Evolutionary conservation across 306 rosid genomes (phyloP).

Genomic region (Vigna mungo): DNA sequence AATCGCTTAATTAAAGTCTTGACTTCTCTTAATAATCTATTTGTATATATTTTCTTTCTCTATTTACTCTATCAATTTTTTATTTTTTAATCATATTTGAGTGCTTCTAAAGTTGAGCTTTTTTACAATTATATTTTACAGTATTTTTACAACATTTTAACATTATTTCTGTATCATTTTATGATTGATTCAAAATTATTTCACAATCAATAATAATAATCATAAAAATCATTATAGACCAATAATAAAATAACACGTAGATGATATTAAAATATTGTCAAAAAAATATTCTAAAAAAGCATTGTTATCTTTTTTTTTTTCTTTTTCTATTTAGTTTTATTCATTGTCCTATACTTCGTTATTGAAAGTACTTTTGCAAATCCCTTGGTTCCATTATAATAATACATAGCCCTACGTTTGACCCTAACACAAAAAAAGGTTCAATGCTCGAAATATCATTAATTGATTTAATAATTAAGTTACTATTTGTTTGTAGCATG

Average conservation of each 20-base stretch:
- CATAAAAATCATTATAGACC: too few relatives aligned
- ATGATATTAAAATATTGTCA: too few relatives aligned
- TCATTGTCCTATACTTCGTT: not conserved
- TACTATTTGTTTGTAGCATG: not conserved
- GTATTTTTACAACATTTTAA: too few relatives aligned
- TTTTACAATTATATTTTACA: too few relatives aligned
- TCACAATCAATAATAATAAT: too few relatives aligned
- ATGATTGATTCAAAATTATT: too few relatives aligned
- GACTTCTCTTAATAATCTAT: slow-evolving; percentile 10
- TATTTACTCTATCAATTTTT: not conserved
- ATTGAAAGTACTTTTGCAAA: not conserved
- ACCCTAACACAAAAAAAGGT: not conserved
- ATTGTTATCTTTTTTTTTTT: too few relatives aligned
- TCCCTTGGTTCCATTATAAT: not conserved
- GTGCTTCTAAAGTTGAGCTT: not conserved
- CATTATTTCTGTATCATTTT: too few relatives aligned
- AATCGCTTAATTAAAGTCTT: slow-evolving; percentile 4
- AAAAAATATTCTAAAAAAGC: too few relatives aligned
- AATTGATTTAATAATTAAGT: not conserved
- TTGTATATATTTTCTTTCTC: too few relatives aligned
- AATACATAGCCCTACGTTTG: not conserved
- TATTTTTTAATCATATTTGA: not conserved
- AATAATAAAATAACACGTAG: too few relatives aligned
- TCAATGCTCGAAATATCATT: not conserved
- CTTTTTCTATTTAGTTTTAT: not conserved